phyloP scores from a whole-genome alignment of 2,329 filamentous ascomycete genomes.

The Pestalotiopsis sp. region DNA sequence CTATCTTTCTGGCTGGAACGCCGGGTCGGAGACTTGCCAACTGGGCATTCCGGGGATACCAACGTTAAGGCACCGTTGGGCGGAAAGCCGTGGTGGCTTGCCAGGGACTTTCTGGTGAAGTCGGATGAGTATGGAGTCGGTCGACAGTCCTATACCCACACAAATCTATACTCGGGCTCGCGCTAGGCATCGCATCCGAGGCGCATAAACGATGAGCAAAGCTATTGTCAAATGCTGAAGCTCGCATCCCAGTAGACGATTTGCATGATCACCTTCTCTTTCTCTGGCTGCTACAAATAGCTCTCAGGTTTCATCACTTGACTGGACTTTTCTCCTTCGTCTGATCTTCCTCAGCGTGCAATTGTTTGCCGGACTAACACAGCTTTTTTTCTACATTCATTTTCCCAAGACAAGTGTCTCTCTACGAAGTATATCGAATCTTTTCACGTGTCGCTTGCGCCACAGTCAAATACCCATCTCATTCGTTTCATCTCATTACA shows the following conservation, averaged over 20 bases:
- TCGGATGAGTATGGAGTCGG: background rate
- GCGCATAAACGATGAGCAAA: conserved; percentile 3
- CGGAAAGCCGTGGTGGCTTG: background rate
- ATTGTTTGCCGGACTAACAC: background rate
- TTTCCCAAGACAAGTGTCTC: background rate
- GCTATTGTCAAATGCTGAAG: background rate
- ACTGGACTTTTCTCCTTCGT: background rate
- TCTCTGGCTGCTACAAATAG: background rate
- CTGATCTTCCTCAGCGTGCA: background rate
- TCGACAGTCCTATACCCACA: background rate
- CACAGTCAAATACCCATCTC: background rate
- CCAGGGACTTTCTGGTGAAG: background rate
- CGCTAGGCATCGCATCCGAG: background rate
- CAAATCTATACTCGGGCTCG: background rate
- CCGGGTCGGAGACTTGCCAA: background rate
- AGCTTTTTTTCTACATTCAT: background rate
- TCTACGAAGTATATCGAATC: background rate
- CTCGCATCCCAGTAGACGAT: background rate
- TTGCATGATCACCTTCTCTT: background rate
- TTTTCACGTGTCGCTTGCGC: background rate
- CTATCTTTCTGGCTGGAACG: background rate
- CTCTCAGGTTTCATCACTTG: conserved; percentile 2
- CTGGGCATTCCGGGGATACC: background rate
- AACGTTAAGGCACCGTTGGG: background rate
- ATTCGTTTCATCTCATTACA: background rate